Evolutionary conservation across 192 early-diverging fungal species (phyloP), one percentile per base, ranked within the genome.

Genomic region (Phycomyces blakesleeanus): DNA sequence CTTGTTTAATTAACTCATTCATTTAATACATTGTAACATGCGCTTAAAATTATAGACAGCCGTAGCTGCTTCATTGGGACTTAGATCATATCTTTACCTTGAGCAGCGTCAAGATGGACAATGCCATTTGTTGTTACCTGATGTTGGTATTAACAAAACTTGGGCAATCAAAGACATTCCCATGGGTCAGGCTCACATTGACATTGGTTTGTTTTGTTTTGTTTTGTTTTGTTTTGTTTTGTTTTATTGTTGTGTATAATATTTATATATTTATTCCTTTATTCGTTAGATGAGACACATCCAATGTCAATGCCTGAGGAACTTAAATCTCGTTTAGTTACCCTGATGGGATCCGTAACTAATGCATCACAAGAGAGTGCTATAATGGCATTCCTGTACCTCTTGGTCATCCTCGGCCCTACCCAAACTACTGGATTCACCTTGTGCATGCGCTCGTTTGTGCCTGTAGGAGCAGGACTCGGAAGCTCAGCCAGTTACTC

Each of bases 401-500:
- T 93, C 7, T 56, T 81, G 5, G 68, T 63, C 41, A 69, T 39
- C 37, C 57, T 58, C 12, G 58, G 51, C 8, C 16, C 37, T 20
- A 50, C 16, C 8, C 57, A 37, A 12, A 27, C 22, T 16, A 38
- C 18, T 5, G 81, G 83, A 25, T 79, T 93, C 21, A 85, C 80
- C 2, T 62, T 97, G 10, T 77, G 76, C 59, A 83, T 92, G 21
- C 71, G 83, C 24, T 94, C 93, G 0, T 73, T 76, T 50, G 61
- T 99, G 15, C 97, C 97, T 0, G 88, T 98, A 18, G 95, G 95
- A 8, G 86, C 95, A 6, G 97, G 97, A 1, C 81, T 99, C 14
- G 97, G 97, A 0, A 95, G 92, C 2, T 98, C 96, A n/a, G 97
- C 97, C 1, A 84, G 94, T 12, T 97, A 87, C 73, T 86, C 87